Percentiles rank a stretch among this genome's conserved stretches.
phyloP scores from a whole-genome alignment of 306 rosid species.

The Inga laurina region DNA sequence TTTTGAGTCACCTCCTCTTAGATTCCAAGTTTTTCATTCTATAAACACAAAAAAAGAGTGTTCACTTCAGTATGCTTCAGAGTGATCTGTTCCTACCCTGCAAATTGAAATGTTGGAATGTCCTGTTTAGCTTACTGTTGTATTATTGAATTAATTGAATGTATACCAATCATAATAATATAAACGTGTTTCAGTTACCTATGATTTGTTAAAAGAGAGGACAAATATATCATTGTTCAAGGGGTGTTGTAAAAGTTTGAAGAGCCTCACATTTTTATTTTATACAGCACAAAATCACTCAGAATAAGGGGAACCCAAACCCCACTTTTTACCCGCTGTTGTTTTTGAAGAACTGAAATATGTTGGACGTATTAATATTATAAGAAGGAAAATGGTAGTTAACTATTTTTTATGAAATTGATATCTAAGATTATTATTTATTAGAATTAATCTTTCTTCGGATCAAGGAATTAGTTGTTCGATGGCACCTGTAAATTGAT shows the following conservation, averaged over 20 bases:
- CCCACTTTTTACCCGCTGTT: background rate
- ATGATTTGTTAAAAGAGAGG: background rate
- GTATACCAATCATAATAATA: background rate
- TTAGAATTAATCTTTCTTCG: too few relatives aligned
- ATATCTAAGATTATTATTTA: too few relatives aligned
- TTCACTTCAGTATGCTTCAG: background rate
- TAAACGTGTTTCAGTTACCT: background rate
- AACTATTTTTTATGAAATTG: background rate
- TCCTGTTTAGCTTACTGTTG: background rate
- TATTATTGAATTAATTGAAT: constrained; percentile 11
- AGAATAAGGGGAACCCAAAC: too few relatives aligned
- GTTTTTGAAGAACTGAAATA: background rate
- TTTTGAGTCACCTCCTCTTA: constrained; percentile 31
- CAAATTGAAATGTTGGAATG: background rate
- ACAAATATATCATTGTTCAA: background rate
- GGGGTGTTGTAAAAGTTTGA: background rate
- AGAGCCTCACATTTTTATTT: too few relatives aligned
- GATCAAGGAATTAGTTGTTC: too few relatives aligned
- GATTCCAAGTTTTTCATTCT: background rate
- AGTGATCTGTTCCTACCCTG: background rate
- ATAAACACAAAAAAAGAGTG: background rate
- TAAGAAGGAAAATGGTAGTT: background rate
- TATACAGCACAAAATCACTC: too few relatives aligned
- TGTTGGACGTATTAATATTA: background rate
- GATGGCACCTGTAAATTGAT: too few relatives aligned